phyloP scores from a whole-genome alignment of 1,284 basidiomycete species.

The Ceratobasidium sp. region DNA sequence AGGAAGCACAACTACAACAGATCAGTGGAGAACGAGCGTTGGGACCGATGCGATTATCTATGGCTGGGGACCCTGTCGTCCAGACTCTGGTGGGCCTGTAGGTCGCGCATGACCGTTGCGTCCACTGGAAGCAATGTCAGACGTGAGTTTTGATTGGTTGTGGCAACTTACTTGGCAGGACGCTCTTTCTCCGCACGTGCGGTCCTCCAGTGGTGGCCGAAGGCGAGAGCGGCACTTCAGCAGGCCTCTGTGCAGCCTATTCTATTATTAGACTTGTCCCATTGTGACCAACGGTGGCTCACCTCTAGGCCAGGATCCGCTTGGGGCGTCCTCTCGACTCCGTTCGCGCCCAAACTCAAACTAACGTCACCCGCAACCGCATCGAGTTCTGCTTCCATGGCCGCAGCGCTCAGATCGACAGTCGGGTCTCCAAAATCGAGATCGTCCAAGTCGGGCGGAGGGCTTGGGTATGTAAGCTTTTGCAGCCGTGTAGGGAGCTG shows the following conservation, averaged over 20 bases:
- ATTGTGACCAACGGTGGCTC: slow-evolving; percentile 56
- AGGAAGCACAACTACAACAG: slow-evolving; percentile 3
- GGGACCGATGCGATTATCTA: slow-evolving; percentile 1
- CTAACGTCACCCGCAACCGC: slow-evolving; percentile 61
- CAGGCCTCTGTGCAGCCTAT: slow-evolving; percentile 14
- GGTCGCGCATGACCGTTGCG: slow-evolving; percentile 83
- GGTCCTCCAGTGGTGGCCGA: slow-evolving; percentile 47
- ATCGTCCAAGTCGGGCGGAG: slow-evolving; percentile 80
- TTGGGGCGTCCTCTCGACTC: slow-evolving; percentile 84
- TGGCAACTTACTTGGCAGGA: slow-evolving; percentile 71
- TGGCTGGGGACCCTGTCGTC: slow-evolving; percentile 51
- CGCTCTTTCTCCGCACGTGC: slow-evolving; percentile 84
- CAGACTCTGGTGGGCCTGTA: slow-evolving; percentile 84
- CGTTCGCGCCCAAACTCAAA: slow-evolving; percentile 74
- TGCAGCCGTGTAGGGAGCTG: slow-evolving; percentile 70
- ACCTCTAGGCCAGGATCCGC: slow-evolving; percentile 88
- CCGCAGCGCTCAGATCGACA: slow-evolving; percentile 84
- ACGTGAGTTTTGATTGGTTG: slow-evolving; percentile 39
- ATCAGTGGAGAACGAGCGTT: neutral
- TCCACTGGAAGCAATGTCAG: slow-evolving; percentile 65
- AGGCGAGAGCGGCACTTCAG: slow-evolving; percentile 20
- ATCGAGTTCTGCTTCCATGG: slow-evolving; percentile 62
- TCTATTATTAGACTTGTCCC: slow-evolving; percentile 40
- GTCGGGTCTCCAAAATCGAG: slow-evolving; percentile 83
- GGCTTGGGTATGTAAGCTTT: slow-evolving; percentile 75